These are phyloP conservation scores for Hemisphaericaspora subhashii DNA, from an alignment of 1,139 yeast species.

Conservation along the genomic window DNA sequence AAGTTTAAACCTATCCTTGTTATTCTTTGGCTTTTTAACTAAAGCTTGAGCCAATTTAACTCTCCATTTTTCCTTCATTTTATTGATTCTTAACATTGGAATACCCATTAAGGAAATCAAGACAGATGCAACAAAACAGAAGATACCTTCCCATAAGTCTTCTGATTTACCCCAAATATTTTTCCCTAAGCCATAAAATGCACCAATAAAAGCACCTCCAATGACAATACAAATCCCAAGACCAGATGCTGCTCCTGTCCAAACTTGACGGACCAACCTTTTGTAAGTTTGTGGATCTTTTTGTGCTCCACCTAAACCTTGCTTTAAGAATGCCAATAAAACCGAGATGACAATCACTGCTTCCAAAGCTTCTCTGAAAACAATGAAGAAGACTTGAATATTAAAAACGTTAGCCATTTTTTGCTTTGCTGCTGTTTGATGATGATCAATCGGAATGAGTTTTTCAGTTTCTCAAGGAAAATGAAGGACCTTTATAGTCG, in stretches of 20 bases:
- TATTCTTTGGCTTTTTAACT: slow-evolving; percentile 39
- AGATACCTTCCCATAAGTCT: slow-evolving; percentile 91
- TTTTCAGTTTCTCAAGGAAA: too few relatives aligned
- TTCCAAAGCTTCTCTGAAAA: slow-evolving; percentile 86
- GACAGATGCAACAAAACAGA: slow-evolving; percentile 79
- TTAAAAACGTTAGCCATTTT: slow-evolving; percentile 48
- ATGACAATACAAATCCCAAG: slow-evolving; percentile 69
- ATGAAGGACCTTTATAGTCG: too few relatives aligned
- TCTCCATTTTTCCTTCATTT: slow-evolving; percentile 91
- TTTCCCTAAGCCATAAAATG: slow-evolving; percentile 75
- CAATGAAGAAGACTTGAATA: slow-evolving; percentile 74
- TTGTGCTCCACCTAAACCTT: slow-evolving; percentile 62
- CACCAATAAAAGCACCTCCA: slow-evolving; percentile 85
- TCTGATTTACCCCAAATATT: slow-evolving; percentile 87
- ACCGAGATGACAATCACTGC: slow-evolving; percentile 90
- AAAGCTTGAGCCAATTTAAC: slow-evolving; percentile 80
- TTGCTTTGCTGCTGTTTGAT: too few relatives aligned
- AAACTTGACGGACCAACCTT: slow-evolving; percentile 67
- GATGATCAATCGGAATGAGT: too few relatives aligned
- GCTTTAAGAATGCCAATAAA: slow-evolving; percentile 83
- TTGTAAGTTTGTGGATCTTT: slow-evolving; percentile 57
- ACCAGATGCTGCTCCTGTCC: slow-evolving; percentile 77
- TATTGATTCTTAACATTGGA: slow-evolving; percentile 87
- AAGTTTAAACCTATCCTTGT: slow-evolving; percentile 32
- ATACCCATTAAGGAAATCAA: slow-evolving; percentile 89